Base-by-base conservation (phyloP, 306 rosid genomes). In the Oxytropis ochrocephala region DNA sequence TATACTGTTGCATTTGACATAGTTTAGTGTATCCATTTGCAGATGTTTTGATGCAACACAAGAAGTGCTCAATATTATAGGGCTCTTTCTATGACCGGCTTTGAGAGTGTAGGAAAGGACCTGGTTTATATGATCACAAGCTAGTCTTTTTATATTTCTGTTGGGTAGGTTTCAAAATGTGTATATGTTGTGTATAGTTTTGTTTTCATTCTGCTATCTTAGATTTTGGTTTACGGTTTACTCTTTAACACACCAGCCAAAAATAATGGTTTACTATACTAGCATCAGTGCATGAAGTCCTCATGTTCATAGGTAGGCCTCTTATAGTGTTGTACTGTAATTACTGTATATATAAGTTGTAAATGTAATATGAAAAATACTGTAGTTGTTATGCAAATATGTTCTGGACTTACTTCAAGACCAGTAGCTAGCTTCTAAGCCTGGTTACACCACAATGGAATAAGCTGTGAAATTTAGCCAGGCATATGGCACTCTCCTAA, bases 151-250 rank as follows among this genome's bases (percentile, higher is more conserved):
- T n/a, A 30, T 19, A 42, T 43, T 56, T 48, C 0, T 4, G 49
- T 60, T 69, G 12, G 51, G 57, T 24, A 21, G 64, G 57, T 55
- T 66, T 73, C 80, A 74, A 54, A 62, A 36, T 74, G 63, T 46
- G 7, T 11, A 61, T 74, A 46, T 47, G 49, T 24, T 24, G 51
- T 67, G 24, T 57, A 4, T 14, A 67, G 55, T 36, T 3, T 24
- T 10, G 27, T 52, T 50, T 35, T 57, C 4, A 6, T 49, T 12
- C 67, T 48, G 14, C 33, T 52, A 8, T 43, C 29, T 49, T 59
- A 4, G 35, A 46, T 60, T 67, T 52, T 16, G n/a, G 69, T 58
- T 41, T 57, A 32, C 14, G 33, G 62, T 33, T 64, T 70, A 6
- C 67, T 48, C 4, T 64, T 10, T 30, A n/a, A 72, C 58, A 48